These are phyloP conservation scores for Choiromyces venosus DNA, from an alignment of 495 filamentous ascomycete species.

Conservation along the genomic window DNA sequence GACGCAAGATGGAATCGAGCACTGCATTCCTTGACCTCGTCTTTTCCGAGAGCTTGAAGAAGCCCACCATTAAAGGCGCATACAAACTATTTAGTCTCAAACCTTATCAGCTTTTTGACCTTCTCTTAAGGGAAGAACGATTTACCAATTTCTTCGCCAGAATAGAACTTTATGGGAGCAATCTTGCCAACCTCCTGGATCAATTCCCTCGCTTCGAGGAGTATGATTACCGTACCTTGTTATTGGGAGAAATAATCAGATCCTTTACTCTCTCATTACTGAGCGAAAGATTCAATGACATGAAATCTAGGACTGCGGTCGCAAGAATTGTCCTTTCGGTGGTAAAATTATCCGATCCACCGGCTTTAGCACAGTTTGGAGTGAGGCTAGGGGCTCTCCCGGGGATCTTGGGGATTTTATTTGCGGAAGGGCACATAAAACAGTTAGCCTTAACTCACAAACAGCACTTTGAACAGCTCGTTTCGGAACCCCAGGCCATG, in stretches of 20 bases:
- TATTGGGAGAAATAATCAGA: constrained; percentile 1
- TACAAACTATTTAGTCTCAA: constrained; percentile 8
- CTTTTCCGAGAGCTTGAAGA: not conserved
- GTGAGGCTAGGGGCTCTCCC: constrained; percentile 12
- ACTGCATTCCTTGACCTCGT: constrained; percentile 14
- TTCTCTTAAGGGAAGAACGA: constrained; percentile 5
- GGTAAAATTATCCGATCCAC: constrained; percentile 11
- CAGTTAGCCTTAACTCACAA: not conserved
- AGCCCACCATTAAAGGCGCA: not conserved
- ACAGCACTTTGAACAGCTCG: not conserved
- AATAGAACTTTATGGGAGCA: constrained; percentile 6
- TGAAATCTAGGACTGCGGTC: not conserved
- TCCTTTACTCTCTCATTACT: constrained; percentile 18
- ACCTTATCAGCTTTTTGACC: constrained; percentile 17
- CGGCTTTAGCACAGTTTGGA: not conserved
- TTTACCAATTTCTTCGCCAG: constrained; percentile 8
- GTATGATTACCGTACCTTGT: not conserved
- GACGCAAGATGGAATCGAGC: not conserved
- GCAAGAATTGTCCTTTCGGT: constrained; percentile 7
- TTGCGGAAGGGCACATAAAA: not conserved
- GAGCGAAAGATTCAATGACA: not conserved
- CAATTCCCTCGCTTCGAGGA: not conserved
- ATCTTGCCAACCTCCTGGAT: constrained; percentile 1
- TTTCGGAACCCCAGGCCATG: not conserved
- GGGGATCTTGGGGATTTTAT: constrained; percentile 5